Conservation (phyloP, 345 rosid species). For the Punica granatum region DNA sequence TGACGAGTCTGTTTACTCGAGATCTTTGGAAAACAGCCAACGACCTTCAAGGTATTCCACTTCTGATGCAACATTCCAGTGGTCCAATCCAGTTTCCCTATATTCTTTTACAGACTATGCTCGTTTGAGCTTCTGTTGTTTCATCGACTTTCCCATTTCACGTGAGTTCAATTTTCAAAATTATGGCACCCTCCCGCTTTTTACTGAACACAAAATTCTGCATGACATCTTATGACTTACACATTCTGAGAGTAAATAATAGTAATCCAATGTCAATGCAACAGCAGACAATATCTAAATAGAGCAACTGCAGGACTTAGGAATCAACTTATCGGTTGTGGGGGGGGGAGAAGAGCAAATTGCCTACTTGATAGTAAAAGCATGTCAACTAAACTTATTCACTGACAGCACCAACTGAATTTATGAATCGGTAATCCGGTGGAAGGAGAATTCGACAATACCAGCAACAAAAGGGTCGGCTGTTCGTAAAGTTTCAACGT, state of each 20-base stretch:
- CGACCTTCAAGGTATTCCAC: not conserved
- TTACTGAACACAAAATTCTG: too few relatives aligned
- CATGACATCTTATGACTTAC: too few relatives aligned
- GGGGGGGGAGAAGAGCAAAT: not conserved
- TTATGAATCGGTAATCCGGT: not conserved
- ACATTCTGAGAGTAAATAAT: too few relatives aligned
- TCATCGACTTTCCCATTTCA: not conserved
- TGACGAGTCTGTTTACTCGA: not conserved
- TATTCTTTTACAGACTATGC: not conserved
- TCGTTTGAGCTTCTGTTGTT: not conserved
- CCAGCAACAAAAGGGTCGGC: conserved; percentile 95
- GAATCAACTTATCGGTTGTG: not conserved
- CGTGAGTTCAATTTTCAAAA: not conserved
- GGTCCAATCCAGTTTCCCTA: not conserved
- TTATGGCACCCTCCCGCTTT: not conserved
- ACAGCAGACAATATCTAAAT: not conserved
- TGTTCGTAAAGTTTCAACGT: conserved; percentile 67
- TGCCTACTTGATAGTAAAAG: too few relatives aligned
- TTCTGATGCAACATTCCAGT: not conserved
- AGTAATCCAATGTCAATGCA: too few relatives aligned
- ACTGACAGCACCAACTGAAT: not conserved
- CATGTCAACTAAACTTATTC: too few relatives aligned
- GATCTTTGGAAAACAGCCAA: too few relatives aligned
- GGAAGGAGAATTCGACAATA: conserved; percentile 10
- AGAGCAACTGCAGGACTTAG: not conserved